Base-by-base conservation (phyloP, 306 rosid genomes). In the Vachellia pachyceras region DNA sequence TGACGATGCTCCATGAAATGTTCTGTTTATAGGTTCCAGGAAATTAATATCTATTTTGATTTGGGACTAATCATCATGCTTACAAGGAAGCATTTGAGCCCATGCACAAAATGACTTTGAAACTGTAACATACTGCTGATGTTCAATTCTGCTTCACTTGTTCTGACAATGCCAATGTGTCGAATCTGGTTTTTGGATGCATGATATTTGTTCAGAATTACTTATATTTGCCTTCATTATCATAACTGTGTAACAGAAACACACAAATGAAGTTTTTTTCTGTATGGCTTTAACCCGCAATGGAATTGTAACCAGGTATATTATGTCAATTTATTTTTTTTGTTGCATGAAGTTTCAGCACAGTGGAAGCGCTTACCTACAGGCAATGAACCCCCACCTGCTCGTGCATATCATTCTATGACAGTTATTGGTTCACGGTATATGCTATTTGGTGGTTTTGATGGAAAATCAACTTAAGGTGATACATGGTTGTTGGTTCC, bases 401-500 rank as follows among this genome's bases (percentile, higher is more conserved):
- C 98, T 76, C 94, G 99, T 78, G 99, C 99, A 46, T 95, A 95
- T 90, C 99, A 95, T 86, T 90, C 98, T 15, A 82, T 95, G 87
- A 91, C 91, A 10, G 64, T 82, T 60, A 75, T 95, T 61, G 99
- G 96, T 79, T 91, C 94, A 1, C 88, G 96, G 46, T 79, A 93
- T 87, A 85, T 95, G 68, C 84, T 95, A 63, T 90, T 90, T 80
- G 99, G 99, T 57, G 99, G 99, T 83, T 93, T 93, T 87, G 99
- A 95, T 87, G 98, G 99, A 64, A 95, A 95, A 80, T 80, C 91
- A 65, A 93, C 99, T 46, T 95, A 86, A 85, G 97, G 94, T 60
- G 97, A 95, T 86, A 77, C 90, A 23, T 95, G 99, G 99, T 91
- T 98, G 99, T 84, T 95, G 83, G 98, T 93, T 82, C 91, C 98